Base-by-base conservation (phyloP, 1,139 yeast genomes). In the Lizanozyma gosingica region DNA sequence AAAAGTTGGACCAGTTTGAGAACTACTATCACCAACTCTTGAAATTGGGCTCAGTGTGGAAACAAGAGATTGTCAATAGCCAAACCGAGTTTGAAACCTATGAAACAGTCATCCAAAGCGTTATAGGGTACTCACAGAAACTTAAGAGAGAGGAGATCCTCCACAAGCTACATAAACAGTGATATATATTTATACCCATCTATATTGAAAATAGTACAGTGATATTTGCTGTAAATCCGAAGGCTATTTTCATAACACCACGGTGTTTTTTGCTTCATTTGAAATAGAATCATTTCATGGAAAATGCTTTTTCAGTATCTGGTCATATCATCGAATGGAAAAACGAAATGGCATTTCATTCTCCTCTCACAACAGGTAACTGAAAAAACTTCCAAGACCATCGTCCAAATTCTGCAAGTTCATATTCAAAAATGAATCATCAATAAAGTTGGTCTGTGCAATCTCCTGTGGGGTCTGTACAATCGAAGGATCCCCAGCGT, bases 91-190 rank as follows among this genome's bases (percentile, higher is more conserved):
- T 78, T 48, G 77, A 75, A 40, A 76, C 82, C 14, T 80, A 78
- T 52, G 88, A 82, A 52, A 67, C 78, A 3, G 86, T 82, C 46
- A 83, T 82, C 33, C 87, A 81, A 55, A 79, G 78, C 47, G 62
- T 80, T 47, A 80, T 81, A 33, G 90, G 84, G 16, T 80, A 81
- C 55, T 79, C 83, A 29, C 88, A 82, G 51, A 70, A 71, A 47
- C 49, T 73, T 35, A 65, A 71, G 47, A 57, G 80, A 41, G 73
- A 74, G 39, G 78, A 75, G 51, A 59, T 73, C 17, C 52, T 71
- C 40, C 69, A 59, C 41, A 60, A 60, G 44, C 54, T 68, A 47
- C 63, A 64, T 6, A 22, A 11, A 11, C 29, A 22, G 29, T 22
- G 29, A 22, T n/a, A n/a, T n/a, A n/a, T n/a, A n/a, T n/a, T n/a